phyloP scores from a whole-genome alignment of 2,329 filamentous ascomycete species.

The Scedosporium boydii region DNA sequence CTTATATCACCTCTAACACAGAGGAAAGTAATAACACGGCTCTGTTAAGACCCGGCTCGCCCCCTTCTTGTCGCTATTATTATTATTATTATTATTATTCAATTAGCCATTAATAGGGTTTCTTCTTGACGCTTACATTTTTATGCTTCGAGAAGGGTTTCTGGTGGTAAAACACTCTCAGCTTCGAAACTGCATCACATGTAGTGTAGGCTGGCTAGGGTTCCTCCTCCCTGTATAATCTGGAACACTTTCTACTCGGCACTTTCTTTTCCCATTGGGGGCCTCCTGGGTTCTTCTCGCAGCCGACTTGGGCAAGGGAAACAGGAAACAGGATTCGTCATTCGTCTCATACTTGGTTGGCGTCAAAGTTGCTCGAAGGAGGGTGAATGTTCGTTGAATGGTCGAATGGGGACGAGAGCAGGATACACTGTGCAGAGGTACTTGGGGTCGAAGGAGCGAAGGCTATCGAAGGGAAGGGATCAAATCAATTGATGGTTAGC shows the following conservation, averaged over 20 bases:
- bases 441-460: neutral
- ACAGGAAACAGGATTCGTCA: too few relatives aligned
- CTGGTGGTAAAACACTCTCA: neutral
- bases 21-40: neutral
- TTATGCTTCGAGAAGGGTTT: neutral
- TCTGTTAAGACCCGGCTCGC: neutral
- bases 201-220: too few relatives aligned
- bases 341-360: too few relatives aligned
- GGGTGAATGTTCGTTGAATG: neutral
- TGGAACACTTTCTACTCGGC: too few relatives aligned
- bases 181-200: constrained; percentile 2
- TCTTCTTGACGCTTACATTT: neutral
- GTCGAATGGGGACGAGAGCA: neutral
- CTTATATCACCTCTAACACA: neutral
- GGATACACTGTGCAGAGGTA: neutral
- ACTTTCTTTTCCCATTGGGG: too few relatives aligned
- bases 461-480: neutral
- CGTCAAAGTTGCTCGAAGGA: too few relatives aligned
- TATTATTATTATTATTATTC: too few relatives aligned
- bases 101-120: neutral
- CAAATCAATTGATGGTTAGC: neutral
- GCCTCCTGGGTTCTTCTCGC: too few relatives aligned
- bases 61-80: neutral
- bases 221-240: too few relatives aligned
- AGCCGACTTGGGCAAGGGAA: too few relatives aligned